These are phyloP conservation scores for Heteromeles arbutifolia DNA, from an alignment of 306 rosid genomes.

Conservation along the genomic window DNA sequence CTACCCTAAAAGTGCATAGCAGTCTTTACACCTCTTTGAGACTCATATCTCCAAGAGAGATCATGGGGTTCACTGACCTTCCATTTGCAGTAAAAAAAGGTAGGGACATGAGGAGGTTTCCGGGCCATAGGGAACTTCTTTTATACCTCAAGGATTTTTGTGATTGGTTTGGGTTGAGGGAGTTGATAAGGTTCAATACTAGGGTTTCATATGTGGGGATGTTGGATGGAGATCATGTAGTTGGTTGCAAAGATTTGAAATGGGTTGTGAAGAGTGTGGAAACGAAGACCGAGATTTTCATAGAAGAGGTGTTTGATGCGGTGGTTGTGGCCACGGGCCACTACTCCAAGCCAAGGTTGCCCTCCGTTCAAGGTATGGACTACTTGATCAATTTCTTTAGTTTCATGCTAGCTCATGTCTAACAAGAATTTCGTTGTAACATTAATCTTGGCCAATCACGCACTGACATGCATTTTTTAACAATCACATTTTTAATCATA, in stretches of 20 bases:
- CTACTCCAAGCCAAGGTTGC: constrained; percentile 76
- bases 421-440: background rate
- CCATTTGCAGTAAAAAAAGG: constrained; percentile 72
- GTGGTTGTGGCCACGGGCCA: constrained; percentile 91
- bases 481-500: background rate
- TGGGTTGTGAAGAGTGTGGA: constrained; percentile 69
- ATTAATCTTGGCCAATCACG: background rate
- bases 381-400: background rate
- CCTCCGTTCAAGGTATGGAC: constrained; percentile 55
- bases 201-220: constrained; percentile 72
- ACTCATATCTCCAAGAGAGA: constrained; percentile 68
- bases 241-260: constrained; percentile 41
- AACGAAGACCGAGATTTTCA: constrained; percentile 27
- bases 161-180: constrained; percentile 63
- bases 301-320: constrained; percentile 78
- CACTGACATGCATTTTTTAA: no score
- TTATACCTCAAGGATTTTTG: constrained; percentile 65
- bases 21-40: constrained; percentile 69
- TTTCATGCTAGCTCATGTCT: background rate
- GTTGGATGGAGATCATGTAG: constrained; percentile 32
- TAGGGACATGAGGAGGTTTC: constrained; percentile 79
- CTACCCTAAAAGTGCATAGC: constrained; percentile 48
- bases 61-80: constrained; percentile 82
- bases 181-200: constrained; percentile 66
- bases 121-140: constrained; percentile 65